These are phyloP conservation scores for Pugionium cornutum DNA, from an alignment of 345 rosid species.

Conservation along the genomic window DNA sequence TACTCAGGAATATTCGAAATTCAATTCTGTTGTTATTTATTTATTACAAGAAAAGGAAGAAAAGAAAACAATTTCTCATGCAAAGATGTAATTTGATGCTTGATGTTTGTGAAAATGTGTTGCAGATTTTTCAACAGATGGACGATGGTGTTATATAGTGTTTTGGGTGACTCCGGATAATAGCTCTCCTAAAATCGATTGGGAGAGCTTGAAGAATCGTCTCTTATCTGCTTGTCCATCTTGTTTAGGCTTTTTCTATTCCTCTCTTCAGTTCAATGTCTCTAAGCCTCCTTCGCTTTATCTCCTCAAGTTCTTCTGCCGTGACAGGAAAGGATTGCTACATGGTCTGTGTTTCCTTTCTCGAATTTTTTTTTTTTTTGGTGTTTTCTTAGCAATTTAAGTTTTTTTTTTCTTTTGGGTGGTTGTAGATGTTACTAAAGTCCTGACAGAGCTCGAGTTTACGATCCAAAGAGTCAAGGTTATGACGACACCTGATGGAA, in stretches of 20 bases:
- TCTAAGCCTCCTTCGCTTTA: slow-evolving; percentile 52
- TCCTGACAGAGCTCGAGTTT: slow-evolving; percentile 59
- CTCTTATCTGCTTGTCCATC: slow-evolving; percentile 63
- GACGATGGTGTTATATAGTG: slow-evolving; percentile 75
- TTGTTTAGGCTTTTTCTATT: slow-evolving; percentile 44
- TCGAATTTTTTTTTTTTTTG: not conserved
- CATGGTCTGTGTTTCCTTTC: slow-evolving; percentile 46
- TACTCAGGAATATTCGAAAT: slow-evolving; percentile 24
- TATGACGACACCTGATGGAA: slow-evolving; percentile 72
- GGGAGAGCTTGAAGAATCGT: slow-evolving; percentile 66
- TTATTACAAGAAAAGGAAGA: not conserved
- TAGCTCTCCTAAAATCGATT: slow-evolving; percentile 44
- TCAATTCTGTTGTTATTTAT: not conserved
- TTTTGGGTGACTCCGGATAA: slow-evolving; percentile 59
- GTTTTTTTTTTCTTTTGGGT: slow-evolving; percentile 3
- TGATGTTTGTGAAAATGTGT: not conserved
- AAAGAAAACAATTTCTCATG: not conserved
- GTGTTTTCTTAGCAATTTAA: not conserved
- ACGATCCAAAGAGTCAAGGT: slow-evolving; percentile 76
- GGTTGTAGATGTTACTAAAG: slow-evolving; percentile 59
- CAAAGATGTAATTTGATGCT: not conserved
- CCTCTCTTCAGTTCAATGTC: slow-evolving; percentile 40
- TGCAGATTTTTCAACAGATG: slow-evolving; percentile 80
- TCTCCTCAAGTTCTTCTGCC: slow-evolving; percentile 59
- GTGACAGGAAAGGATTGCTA: slow-evolving; percentile 62